These are phyloP conservation scores for Solidago caesia DNA, from an alignment of 129 eudicot species.

Conservation along the genomic window DNA sequence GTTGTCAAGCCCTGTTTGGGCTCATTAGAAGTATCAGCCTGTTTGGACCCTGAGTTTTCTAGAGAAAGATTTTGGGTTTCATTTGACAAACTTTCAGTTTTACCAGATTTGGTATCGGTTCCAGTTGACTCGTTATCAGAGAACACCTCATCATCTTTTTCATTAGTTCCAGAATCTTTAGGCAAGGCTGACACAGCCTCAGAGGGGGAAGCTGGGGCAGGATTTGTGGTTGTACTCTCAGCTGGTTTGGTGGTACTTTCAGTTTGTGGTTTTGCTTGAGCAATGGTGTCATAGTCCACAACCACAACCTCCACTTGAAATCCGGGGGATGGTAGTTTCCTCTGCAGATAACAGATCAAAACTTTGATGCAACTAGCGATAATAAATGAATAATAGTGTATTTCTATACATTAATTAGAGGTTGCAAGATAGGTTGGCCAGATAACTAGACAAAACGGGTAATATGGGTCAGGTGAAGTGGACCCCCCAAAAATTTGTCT, in stretches of 20 bases:
- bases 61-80: slow-evolving; percentile 57
- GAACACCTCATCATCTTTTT: slow-evolving; percentile 72
- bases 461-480: background rate
- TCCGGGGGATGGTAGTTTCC: slow-evolving; percentile 94
- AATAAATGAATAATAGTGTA: background rate
- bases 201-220: slow-evolving; percentile 32
- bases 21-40: slow-evolving; percentile 5
- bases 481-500: background rate
- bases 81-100: slow-evolving; percentile 44
- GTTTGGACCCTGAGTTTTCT: slow-evolving; percentile 32
- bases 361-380: background rate
- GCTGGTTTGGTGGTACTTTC: slow-evolving; percentile 42
- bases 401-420: background rate
- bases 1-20: slow-evolving; percentile 3
- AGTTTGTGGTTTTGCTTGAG: slow-evolving; percentile 40
- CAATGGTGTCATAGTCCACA: slow-evolving; percentile 55
- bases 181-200: slow-evolving; percentile 30
- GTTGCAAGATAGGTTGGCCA: background rate
- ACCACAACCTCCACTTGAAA: slow-evolving; percentile 91
- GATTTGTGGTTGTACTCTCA: slow-evolving; percentile 37
- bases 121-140: slow-evolving; percentile 62
- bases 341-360: slow-evolving; percentile 35
- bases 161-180: slow-evolving; percentile 41
- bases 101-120: background rate
- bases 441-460: background rate